Conservation (phyloP, 352 stramenopile genomes). For the Pythium utonaiense region DNA sequence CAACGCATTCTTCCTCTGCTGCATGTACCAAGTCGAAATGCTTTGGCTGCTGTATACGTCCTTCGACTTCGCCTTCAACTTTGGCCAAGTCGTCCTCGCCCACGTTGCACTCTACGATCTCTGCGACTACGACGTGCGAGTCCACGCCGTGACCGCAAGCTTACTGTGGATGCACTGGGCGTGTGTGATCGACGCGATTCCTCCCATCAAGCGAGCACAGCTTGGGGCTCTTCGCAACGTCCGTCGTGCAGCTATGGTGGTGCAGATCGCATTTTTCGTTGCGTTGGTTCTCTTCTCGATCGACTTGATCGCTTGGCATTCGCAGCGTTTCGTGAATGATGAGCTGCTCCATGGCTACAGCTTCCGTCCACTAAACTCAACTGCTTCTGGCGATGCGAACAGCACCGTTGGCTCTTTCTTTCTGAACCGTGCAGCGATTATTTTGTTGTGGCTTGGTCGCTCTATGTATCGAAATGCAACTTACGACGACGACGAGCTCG, state of each 20-base stretch:
- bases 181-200: conserved; percentile 11
- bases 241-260: not conserved
- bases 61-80: not conserved
- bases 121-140: not conserved
- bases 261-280: not conserved
- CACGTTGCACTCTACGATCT: not conserved
- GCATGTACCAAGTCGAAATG: not conserved
- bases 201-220: conserved; percentile 1
- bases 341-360: not conserved
- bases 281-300: not conserved
- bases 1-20: not conserved
- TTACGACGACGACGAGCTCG: conserved; percentile 4
- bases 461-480: conserved; percentile 11
- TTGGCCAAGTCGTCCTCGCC: not conserved
- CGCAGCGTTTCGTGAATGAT: not conserved
- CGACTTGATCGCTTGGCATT: not conserved
- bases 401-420: conserved; percentile 13
- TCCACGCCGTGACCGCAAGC: not conserved
- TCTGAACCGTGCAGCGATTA: conserved; percentile 7
- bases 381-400: too few species aligned
- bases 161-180: conserved; percentile 28
- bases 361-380: too few species aligned
- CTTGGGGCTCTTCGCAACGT: not conserved
- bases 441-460: conserved; percentile 14
- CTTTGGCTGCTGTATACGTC: not conserved